phyloP scores from a whole-genome alignment of 2,329 filamentous ascomycete species.

The Grosmannia huntii region DNA sequence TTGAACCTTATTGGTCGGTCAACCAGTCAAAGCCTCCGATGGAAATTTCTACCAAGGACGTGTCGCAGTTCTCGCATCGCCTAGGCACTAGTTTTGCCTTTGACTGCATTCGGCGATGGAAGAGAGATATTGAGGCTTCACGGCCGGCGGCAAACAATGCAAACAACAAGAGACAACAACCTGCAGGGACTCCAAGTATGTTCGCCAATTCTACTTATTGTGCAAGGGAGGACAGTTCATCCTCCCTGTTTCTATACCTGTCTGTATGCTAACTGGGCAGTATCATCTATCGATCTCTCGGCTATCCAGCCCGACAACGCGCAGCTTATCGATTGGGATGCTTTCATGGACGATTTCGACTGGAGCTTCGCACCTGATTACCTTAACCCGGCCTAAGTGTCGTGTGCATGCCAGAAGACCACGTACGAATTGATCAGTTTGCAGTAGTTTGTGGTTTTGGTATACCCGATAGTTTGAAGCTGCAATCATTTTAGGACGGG shows the following conservation, averaged over 20 bases:
- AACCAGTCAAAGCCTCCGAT: constrained; percentile 24
- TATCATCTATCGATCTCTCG: constrained; percentile 7
- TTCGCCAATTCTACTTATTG: background rate
- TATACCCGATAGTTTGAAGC: background rate
- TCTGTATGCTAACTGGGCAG: background rate
- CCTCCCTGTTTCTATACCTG: background rate
- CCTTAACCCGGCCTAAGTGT: constrained; percentile 10
- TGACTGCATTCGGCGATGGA: constrained; percentile 37
- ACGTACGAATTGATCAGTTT: background rate
- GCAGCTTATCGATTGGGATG: constrained; percentile 35
- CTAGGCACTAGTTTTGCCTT: constrained; percentile 36
- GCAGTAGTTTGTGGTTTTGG: background rate
- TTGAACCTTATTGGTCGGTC: constrained; percentile 36
- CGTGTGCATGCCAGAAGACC: background rate
- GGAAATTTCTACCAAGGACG: constrained; percentile 23
- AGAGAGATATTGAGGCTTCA: constrained; percentile 25
- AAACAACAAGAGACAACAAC: constrained; percentile 6
- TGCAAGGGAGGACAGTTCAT: background rate
- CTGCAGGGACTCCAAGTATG: constrained; percentile 9
- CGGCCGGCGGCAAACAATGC: constrained; percentile 18
- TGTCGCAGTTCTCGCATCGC: constrained; percentile 29
- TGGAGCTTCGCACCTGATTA: constrained; percentile 24
- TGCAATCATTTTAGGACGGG: background rate
- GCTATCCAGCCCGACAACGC: constrained; percentile 14
- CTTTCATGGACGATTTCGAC: constrained; percentile 37